Evolutionary conservation across 148 eudicot genomes (phyloP).

Genomic region (Vaccinium corymbosum): DNA sequence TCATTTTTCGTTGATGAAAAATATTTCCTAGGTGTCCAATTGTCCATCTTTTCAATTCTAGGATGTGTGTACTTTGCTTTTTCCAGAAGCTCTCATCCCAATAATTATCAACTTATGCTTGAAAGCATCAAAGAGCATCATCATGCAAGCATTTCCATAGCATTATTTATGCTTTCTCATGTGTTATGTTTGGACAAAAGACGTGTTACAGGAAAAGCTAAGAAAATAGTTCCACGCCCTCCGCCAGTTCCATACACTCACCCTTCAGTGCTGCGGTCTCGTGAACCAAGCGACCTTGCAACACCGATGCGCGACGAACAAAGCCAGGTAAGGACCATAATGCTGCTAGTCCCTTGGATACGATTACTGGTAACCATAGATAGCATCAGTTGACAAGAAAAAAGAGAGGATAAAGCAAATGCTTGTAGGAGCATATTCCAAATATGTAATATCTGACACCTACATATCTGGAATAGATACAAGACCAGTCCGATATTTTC

Average conservation of each 20-base stretch:
- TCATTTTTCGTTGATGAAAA: background rate
- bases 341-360: background rate
- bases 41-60: background rate
- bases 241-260: slow-evolving; percentile 31
- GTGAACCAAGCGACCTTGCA: slow-evolving; percentile 19
- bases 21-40: background rate
- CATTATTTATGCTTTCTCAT: background rate
- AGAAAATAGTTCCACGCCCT: slow-evolving; percentile 32
- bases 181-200: slow-evolving; percentile 12
- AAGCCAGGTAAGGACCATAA: slow-evolving; percentile 24
- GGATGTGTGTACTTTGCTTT: background rate
- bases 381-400: background rate
- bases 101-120: background rate
- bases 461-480: background rate
- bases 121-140: background rate
- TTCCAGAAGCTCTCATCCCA: background rate
- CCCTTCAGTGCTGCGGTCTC: slow-evolving; percentile 8
- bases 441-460: background rate
- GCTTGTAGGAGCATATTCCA: background rate
- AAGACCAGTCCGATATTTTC: background rate
- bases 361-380: background rate
- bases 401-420: background rate
- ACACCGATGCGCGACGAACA: slow-evolving; percentile 20
- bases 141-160: background rate
- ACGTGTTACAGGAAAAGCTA: slow-evolving; percentile 38